Evolutionary conservation across 2,329 filamentous ascomycete species (phyloP).

Genomic region (Chalaropsis ovoidea): DNA sequence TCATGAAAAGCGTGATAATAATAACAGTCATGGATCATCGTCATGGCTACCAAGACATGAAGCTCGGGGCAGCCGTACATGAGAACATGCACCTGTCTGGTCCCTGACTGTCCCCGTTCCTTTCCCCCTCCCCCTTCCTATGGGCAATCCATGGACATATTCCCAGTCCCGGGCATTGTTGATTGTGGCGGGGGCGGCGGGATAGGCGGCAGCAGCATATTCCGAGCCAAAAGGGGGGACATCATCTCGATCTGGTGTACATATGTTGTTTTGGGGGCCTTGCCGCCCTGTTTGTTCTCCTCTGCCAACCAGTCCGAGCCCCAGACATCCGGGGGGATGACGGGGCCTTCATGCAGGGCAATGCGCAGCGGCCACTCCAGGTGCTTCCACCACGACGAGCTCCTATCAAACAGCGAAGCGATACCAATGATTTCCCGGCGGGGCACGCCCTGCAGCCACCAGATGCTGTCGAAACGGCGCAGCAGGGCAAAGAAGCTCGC

Average conservation of each 20-base stretch:
- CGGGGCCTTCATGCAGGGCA: conserved; percentile 45
- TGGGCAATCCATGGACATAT: conserved; percentile 19
- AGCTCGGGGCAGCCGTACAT: not conserved
- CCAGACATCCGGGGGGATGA: conserved; percentile 49
- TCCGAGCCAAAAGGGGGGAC: conserved; percentile 33
- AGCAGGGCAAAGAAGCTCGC: conserved; percentile 58
- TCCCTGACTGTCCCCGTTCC: too few species aligned
- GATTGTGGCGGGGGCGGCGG: conserved; percentile 22
- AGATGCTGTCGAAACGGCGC: conserved; percentile 50
- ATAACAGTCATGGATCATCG: not conserved
- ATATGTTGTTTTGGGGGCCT: conserved; percentile 25
- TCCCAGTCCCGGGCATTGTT: conserved; percentile 14
- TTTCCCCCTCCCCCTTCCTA: conserved; percentile 10
- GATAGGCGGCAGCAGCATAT: conserved; percentile 25
- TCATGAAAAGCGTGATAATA: conserved; percentile 8
- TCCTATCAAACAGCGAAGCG: conserved; percentile 47
- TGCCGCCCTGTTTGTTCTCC: conserved; percentile 30
- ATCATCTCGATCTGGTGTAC: conserved; percentile 35
- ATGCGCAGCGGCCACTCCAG: conserved; percentile 52
- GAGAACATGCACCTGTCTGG: not conserved
- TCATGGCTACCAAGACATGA: not conserved
- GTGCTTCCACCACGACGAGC: conserved; percentile 51
- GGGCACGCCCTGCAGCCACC: conserved; percentile 62
- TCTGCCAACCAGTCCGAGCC: conserved; percentile 43
- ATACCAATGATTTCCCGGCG: conserved; percentile 56